Evolutionary conservation across 805 yeast species (phyloP), one percentile per base, ranked within the genome.

Genomic region (Yarrowia sp.): DNA sequence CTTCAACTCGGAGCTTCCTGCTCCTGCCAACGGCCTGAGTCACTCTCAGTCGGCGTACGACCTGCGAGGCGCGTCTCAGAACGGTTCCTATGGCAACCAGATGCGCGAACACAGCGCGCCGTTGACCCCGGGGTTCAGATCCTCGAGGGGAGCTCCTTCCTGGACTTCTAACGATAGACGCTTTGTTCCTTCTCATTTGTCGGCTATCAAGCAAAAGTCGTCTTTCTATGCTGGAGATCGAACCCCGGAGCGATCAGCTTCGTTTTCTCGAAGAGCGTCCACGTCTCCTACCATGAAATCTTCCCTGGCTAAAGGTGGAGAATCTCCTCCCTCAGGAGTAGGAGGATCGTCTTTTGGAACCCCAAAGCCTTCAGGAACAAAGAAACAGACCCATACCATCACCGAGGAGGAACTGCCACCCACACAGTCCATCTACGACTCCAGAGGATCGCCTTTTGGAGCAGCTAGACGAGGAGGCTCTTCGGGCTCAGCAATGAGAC

Each of bases 341-440:
- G 64, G 64, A 10, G 65, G 65, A 13, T 48, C 72, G 13, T 71
- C 73, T 2, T 71, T 70, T 39, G 73, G 73, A 14, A 69, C 72
- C 15, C 70, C 72, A 15, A 71, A 71, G 57, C 71, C 73, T 14
- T 35, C 65, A 9, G 65, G 64, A 14, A 28, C 65, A 4, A 66
- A 66, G 64, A 67, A 68, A 44, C 68, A 64, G 50, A 31, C 66
- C 33, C 65, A 53, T 38, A 53, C 61, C 1, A 64, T 69, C 36
- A 68, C 66, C 50, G 71, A 69, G 42, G 69, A 66, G 22, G 69
- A 67, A 17, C 65, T 69, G 44, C 71, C 71, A 8, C 71, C 71
- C 14, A 64, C 66, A 8, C 69, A 62, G 45, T 62, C 68, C 17
- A 65, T 70, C 32, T 70, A 70, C 63, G 73, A 70, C 58, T 35